These are phyloP conservation scores for Haematococcus lacustris DNA, from an alignment of 139 green algal genomes.

Conservation along the genomic window DNA sequence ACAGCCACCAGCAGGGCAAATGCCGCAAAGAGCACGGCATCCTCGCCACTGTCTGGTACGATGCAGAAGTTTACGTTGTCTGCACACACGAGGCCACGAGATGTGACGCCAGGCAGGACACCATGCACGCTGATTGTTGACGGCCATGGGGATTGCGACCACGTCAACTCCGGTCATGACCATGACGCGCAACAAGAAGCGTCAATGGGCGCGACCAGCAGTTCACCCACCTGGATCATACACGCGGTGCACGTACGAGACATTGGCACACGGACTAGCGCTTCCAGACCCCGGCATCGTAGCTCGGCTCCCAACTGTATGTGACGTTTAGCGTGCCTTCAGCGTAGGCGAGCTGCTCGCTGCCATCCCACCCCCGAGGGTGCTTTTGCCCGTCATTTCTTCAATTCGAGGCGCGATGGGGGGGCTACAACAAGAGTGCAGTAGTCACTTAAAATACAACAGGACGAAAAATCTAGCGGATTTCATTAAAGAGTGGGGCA, in stretches of 20 bases:
- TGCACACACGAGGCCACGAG: background rate
- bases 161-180: background rate
- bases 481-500: too few relatives aligned
- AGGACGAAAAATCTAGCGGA: too few relatives aligned
- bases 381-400: too few relatives aligned
- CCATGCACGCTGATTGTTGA: background rate
- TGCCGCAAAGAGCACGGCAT: constrained; percentile 46
- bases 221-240: constrained; percentile 24
- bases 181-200: background rate
- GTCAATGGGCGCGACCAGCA: too few relatives aligned
- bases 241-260: constrained; percentile 29
- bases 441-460: too few relatives aligned
- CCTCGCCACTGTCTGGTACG: constrained; percentile 33
- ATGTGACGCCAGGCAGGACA: background rate
- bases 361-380: too few relatives aligned
- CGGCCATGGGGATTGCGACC: background rate
- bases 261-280: constrained; percentile 1
- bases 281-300: too few relatives aligned
- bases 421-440: too few relatives aligned
- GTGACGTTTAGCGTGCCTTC: too few relatives aligned
- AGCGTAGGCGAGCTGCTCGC: too few relatives aligned
- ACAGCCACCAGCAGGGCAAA: constrained; percentile 35
- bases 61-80: constrained; percentile 45
- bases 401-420: too few relatives aligned
- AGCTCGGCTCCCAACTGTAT: too few relatives aligned